Evolutionary conservation across 192 early-diverging fungal genomes (phyloP).

Genomic region (Umbelopsis sp.): DNA sequence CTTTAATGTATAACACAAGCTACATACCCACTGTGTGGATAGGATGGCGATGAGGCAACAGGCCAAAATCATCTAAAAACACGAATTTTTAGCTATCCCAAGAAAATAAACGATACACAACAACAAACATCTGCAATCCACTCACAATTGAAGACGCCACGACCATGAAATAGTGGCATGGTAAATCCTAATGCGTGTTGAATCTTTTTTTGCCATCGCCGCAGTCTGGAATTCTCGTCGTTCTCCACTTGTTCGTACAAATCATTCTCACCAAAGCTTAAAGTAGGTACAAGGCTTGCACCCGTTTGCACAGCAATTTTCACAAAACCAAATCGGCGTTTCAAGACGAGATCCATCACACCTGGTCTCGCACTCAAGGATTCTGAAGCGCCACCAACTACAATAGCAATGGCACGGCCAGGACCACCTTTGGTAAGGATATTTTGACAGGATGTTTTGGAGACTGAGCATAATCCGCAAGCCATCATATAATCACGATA

Average conservation of each 20-base stretch:
- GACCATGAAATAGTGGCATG: conserved; percentile 78
- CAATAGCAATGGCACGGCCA: conserved; percentile 74
- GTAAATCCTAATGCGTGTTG: conserved; percentile 72
- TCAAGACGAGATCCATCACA: conserved; percentile 68
- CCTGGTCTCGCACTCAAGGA: conserved; percentile 67
- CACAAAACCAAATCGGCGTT: conserved; percentile 86
- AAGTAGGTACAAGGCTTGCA: conserved; percentile 83
- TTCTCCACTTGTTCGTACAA: conserved; percentile 81
- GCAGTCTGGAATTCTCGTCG: conserved; percentile 57
- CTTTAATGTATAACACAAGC: background rate
- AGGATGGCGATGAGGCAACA: conserved; percentile 53
- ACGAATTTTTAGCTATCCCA: background rate
- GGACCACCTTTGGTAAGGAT: conserved; percentile 69
- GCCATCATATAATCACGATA: conserved; percentile 83
- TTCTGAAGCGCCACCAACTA: conserved; percentile 91
- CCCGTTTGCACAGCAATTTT: conserved; percentile 81
- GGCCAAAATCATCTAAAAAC: conserved; percentile 51
- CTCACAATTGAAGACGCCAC: conserved; percentile 86
- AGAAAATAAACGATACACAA: background rate
- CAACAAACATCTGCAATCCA: conserved; percentile 11
- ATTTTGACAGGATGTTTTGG: conserved; percentile 74
- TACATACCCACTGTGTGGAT: conserved; percentile 42
- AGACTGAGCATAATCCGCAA: conserved; percentile 79
- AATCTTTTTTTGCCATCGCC: conserved; percentile 68
- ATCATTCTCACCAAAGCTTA: conserved; percentile 94